Base-by-base conservation (phyloP, 2,329 filamentous ascomycete species). In the Colletotrichum spaethianum region DNA sequence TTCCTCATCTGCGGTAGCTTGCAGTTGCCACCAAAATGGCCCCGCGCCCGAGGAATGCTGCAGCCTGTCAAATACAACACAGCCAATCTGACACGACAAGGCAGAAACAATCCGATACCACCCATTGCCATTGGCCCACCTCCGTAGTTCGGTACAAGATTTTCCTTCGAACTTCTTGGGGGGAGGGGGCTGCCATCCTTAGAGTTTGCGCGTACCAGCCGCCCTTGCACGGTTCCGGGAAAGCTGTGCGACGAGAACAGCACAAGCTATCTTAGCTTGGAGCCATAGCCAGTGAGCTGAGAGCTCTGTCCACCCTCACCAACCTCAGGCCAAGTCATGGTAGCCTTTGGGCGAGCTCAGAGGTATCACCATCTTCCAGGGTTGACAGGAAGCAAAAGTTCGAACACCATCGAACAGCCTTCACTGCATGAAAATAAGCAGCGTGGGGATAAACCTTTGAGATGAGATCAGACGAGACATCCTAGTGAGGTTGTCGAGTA, bases 211-310 rank as follows among this genome's bases (percentile, higher is more conserved):
- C 44, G 59, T 69, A 60, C 44, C 53, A 28, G 38, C 2, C 42
- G 65, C 50, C 59, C 65, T 69, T 69, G 53, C 23, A 53, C 65
- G 26, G 18, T 63, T 69, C 50, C 33, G 59, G 57, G 26, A 38
- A 63, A 59, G 65, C 57, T 31, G 44, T 38, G 50, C 23, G 57
- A 68, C 59, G 69, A 44, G 69, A 63, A 55, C 59, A 72, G 59
- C 9, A 50, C 26, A n/a, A 23, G 52, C 59, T 53, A 63, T 60
- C 57, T 69, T 69, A 69, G 64, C 36, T 63, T 23, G 18, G 14
- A 38, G 18, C 40, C 11, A 33, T 44, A 23, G 65, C 2, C 36
- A 42, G 12, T 33, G 26, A 63, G 59, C 59, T 52, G 44, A 44
- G 14, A 46, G 40, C 59, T 23, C 3, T 38, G 20, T 48, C 7